A percentile compares a stretch with the other conserved stretches of the same genome.
Conservation (phyloP, 2,329 filamentous ascomycete species). For the Coniella vitis region DNA sequence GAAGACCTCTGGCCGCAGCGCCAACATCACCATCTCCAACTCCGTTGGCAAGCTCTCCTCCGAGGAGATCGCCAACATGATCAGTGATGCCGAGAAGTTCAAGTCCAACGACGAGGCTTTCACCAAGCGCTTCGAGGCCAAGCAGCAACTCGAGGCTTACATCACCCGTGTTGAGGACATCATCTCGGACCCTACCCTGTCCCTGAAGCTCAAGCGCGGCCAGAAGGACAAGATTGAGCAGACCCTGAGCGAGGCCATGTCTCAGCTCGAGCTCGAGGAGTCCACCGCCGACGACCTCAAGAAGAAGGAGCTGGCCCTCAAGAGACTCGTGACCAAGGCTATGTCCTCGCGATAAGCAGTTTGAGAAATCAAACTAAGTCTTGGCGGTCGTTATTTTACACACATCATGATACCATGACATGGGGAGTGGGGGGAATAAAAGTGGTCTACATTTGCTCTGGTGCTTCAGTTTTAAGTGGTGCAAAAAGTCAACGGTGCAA, state of each 20-base stretch:
- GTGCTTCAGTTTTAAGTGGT: not conserved
- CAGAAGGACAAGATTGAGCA: slow-evolving; percentile 99
- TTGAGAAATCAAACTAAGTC: not conserved
- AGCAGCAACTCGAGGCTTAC: slow-evolving; percentile 99
- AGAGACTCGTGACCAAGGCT: slow-evolving; percentile 97
- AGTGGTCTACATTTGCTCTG: not conserved
- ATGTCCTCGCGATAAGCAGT: slow-evolving; percentile 77
- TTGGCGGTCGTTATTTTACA: slow-evolving; percentile 3
- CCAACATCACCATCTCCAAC: slow-evolving; percentile 99
- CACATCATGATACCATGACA: slow-evolving; percentile 14
- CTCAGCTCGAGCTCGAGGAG: slow-evolving; percentile 91
- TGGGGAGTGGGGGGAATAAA: slow-evolving; percentile 3
- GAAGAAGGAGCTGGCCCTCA: slow-evolving; percentile 99
- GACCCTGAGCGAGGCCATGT: slow-evolving; percentile 95
- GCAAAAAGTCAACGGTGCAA: slow-evolving; percentile 6
- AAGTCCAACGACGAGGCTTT: slow-evolving; percentile 97
- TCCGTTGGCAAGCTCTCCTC: slow-evolving; percentile 97
- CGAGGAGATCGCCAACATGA: slow-evolving; percentile 95
- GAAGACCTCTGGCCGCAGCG: slow-evolving; percentile 95
- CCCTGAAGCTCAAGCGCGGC: slow-evolving; percentile 95
- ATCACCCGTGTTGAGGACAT: slow-evolving; percentile 99
- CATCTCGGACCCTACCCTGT: slow-evolving; percentile 90
- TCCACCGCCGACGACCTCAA: slow-evolving; percentile 88
- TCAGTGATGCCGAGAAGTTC: slow-evolving; percentile 95
- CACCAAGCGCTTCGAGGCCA: slow-evolving; percentile 98